Conservation (phyloP, 169 alveolate species). For the Cryptosporidium ubiquitum region DNA sequence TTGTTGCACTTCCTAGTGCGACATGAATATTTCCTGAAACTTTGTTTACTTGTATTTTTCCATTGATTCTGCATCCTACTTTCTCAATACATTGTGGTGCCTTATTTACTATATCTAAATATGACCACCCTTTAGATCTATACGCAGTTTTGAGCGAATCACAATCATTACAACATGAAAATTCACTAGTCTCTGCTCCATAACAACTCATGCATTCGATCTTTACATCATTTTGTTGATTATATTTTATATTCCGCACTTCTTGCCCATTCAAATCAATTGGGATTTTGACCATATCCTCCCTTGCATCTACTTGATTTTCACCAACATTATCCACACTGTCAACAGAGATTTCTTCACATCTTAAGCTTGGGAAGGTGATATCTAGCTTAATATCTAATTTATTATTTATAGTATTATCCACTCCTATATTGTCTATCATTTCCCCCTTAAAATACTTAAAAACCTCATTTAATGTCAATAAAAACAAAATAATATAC, state of each 20-base stretch:
- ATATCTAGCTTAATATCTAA: conserved; percentile 45
- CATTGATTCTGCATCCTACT: conserved; percentile 62
- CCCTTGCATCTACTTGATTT: conserved; percentile 61
- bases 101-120: conserved; percentile 58
- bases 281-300: conserved; percentile 22
- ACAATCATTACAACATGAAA: conserved; percentile 67
- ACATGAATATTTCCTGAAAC: conserved; percentile 75
- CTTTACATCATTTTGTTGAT: conserved; percentile 9
- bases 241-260: not conserved
- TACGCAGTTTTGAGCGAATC: conserved; percentile 49
- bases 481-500: conserved; percentile 11
- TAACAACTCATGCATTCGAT: conserved; percentile 57
- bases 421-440: conserved; percentile 58
- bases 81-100: conserved; percentile 73
- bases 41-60: conserved; percentile 64
- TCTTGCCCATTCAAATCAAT: conserved; percentile 50
- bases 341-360: conserved; percentile 67
- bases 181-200: conserved; percentile 60
- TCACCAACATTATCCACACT: conserved; percentile 74
- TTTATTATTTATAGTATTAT: conserved; percentile 43
- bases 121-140: conserved; percentile 63
- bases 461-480: conserved; percentile 23
- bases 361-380: conserved; percentile 64
- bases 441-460: conserved; percentile 48
- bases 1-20: conserved; percentile 70